A percentile compares a stretch with the other conserved stretches of the same genome.
These are phyloP conservation scores for Colletotrichum godetiae DNA, from an alignment of 2,329 filamentous ascomycete species.

Conservation along the genomic window DNA sequence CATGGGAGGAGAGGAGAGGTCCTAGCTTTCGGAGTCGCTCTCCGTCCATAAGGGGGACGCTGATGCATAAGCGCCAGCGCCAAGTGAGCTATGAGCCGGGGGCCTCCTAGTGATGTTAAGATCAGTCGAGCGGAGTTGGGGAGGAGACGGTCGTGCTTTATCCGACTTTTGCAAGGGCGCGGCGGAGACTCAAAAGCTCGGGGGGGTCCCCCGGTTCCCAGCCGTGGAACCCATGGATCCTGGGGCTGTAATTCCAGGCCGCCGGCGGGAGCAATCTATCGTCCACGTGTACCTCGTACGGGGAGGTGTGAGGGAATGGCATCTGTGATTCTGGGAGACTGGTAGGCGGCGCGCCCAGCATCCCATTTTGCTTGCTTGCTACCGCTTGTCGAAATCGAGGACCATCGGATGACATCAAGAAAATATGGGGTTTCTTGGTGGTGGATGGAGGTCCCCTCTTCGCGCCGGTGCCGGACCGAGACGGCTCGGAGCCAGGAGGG, in stretches of 20 bases:
- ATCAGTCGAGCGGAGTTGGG: slow-evolving; percentile 29
- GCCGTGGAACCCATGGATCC: slow-evolving; percentile 14
- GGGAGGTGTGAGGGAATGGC: neutral
- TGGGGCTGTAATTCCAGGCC: slow-evolving; percentile 22
- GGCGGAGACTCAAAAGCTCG: neutral
- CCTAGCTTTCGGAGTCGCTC: slow-evolving; percentile 28
- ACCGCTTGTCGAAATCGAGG: neutral
- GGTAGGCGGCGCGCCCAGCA: slow-evolving; percentile 7
- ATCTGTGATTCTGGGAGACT: neutral
- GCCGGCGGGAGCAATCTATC: slow-evolving; percentile 22
- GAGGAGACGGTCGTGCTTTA: slow-evolving; percentile 18
- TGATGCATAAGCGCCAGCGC: slow-evolving; percentile 27
- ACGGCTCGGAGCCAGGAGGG: neutral
- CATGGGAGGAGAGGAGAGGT: neutral
- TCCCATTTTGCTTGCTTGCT: neutral
- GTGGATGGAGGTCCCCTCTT: neutral
- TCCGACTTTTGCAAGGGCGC: slow-evolving; percentile 4
- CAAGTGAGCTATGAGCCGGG: slow-evolving; percentile 18
- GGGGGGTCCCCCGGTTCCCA: slow-evolving; percentile 2
- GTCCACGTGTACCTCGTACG: slow-evolving; percentile 25
- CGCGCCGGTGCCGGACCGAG: slow-evolving; percentile 20
- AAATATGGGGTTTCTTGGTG: neutral
- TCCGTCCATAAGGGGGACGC: slow-evolving; percentile 16
- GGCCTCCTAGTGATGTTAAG: slow-evolving; percentile 31
- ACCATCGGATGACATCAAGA: neutral